Percentiles rank a stretch among this genome's conserved stretches.
Evolutionary conservation across 1,284 basidiomycete genomes (phyloP).

Genomic region (Cryptococcus amylolentus): DNA sequence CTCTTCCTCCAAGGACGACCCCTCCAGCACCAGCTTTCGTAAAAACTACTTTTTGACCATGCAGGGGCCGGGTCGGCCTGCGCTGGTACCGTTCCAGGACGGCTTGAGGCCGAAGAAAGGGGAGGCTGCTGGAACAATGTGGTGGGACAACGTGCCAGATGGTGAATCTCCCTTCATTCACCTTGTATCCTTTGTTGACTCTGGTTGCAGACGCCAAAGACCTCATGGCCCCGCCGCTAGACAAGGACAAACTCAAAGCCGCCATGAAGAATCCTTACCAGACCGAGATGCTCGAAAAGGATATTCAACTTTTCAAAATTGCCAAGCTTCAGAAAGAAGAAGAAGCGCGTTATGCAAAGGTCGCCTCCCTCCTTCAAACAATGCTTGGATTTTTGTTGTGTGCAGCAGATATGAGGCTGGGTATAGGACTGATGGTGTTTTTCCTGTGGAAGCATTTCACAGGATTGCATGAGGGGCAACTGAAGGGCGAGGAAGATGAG

Average conservation of each 20-base stretch:
- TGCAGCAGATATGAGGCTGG: conserved; percentile 31
- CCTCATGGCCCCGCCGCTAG: conserved; percentile 37
- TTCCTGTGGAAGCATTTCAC: conserved; percentile 40
- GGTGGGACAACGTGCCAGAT: conserved; percentile 43
- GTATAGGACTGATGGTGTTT: conserved; percentile 28
- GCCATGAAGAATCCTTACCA: conserved; percentile 34
- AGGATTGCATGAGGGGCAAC: conserved; percentile 10
- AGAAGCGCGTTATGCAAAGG: conserved; percentile 33
- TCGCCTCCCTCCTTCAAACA: conserved; percentile 28
- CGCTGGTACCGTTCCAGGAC: conserved; percentile 40
- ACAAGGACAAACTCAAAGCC: conserved; percentile 27
- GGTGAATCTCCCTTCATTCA: conserved; percentile 16
- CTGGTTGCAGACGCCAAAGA: conserved; percentile 23
- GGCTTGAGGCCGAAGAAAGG: conserved; percentile 34
- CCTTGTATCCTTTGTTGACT: background rate
- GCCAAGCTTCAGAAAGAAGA: conserved; percentile 34
- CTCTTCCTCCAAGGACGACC: conserved; percentile 23
- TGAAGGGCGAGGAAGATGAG: conserved; percentile 18
- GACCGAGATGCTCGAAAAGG: conserved; percentile 30
- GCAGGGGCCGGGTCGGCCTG: conserved; percentile 41
- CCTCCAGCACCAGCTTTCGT: conserved; percentile 24
- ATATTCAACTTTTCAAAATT: conserved; percentile 34
- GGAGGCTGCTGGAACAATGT: conserved; percentile 32
- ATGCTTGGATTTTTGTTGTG: conserved; percentile 31
- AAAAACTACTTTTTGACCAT: conserved; percentile 43